Conservation (phyloP, 2,329 filamentous ascomycete species). For the Daldinia sp. region DNA sequence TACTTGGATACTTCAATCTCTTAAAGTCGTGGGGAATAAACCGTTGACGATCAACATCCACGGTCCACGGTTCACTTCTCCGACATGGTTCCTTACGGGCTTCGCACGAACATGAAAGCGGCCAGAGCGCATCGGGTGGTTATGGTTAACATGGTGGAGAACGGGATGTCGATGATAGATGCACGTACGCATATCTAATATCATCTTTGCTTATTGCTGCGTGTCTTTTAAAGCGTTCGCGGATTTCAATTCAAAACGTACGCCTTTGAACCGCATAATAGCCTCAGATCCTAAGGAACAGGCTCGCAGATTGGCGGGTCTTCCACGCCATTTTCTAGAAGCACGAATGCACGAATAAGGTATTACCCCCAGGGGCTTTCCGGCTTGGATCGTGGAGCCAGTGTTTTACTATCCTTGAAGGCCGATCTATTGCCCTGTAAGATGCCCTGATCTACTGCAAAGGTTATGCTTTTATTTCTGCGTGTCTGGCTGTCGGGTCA, state of each 20-base stretch:
- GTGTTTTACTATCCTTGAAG: slow-evolving; percentile 34
- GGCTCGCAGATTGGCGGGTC: slow-evolving; percentile 19
- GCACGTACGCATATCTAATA: slow-evolving; percentile 27
- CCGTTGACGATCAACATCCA: neutral
- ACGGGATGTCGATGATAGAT: slow-evolving; percentile 16
- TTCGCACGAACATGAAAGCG: slow-evolving; percentile 19
- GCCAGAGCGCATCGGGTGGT: slow-evolving; percentile 16
- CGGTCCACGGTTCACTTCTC: neutral
- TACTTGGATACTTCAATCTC: neutral
- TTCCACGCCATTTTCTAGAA: slow-evolving; percentile 35
- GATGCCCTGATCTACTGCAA: slow-evolving; percentile 18
- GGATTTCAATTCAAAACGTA: slow-evolving; percentile 22
- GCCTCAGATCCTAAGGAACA: slow-evolving; percentile 16
- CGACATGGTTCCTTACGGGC: slow-evolving; percentile 7
- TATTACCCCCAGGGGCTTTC: slow-evolving; percentile 14
- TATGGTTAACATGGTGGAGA: slow-evolving; percentile 21
- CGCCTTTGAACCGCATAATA: slow-evolving; percentile 23
- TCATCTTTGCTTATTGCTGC: slow-evolving; percentile 18
- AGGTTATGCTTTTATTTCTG: slow-evolving; percentile 12
- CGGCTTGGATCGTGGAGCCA: slow-evolving; percentile 23
- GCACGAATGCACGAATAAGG: slow-evolving; percentile 7
- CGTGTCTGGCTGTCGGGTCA: neutral
- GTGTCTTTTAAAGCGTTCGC: slow-evolving; percentile 1
- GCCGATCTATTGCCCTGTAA: slow-evolving; percentile 22
- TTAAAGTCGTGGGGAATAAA: neutral